Evolutionary conservation across 441 rosid genomes (phyloP).

Genomic region (Gossypium trilobum): DNA sequence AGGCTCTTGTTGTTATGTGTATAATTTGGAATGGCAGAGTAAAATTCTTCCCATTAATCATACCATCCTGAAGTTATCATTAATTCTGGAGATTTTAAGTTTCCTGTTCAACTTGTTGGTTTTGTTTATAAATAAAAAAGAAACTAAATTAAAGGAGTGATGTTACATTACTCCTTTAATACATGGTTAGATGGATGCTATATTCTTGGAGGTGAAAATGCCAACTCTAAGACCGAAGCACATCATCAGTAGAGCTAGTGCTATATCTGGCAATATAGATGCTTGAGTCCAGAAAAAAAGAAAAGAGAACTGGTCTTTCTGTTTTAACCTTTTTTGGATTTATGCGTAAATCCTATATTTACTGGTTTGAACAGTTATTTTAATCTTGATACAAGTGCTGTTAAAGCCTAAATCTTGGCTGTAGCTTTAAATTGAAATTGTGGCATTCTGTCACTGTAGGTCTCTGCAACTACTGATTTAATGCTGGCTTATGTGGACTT

Average conservation of each 20-base stretch:
- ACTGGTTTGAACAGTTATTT: neutral
- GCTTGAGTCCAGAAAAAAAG: neutral
- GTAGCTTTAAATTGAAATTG: neutral
- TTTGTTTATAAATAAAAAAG: neutral
- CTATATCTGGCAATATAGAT: neutral
- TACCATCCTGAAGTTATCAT: neutral
- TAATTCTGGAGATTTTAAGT: neutral
- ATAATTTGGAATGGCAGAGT: neutral
- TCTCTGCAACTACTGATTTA: conserved; percentile 90
- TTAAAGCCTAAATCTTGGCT: neutral
- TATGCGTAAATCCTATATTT: conserved; percentile 8
- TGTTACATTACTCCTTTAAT: neutral
- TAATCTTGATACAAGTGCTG: neutral
- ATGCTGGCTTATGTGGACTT: conserved; percentile 92
- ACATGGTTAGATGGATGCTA: neutral
- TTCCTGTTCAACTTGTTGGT: neutral
- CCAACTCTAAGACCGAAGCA: neutral
- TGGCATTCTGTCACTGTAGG: conserved; percentile 37
- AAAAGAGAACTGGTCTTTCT: neutral
- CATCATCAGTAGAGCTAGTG: neutral
- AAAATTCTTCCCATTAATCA: neutral
- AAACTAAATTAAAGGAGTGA: neutral
- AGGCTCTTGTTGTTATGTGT: neutral
- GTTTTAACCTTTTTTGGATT: conserved; percentile 1
- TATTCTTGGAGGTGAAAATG: conserved; percentile 6